phyloP scores from a whole-genome alignment of 2,329 filamentous ascomycete genomes.

The Periconia sp. region DNA sequence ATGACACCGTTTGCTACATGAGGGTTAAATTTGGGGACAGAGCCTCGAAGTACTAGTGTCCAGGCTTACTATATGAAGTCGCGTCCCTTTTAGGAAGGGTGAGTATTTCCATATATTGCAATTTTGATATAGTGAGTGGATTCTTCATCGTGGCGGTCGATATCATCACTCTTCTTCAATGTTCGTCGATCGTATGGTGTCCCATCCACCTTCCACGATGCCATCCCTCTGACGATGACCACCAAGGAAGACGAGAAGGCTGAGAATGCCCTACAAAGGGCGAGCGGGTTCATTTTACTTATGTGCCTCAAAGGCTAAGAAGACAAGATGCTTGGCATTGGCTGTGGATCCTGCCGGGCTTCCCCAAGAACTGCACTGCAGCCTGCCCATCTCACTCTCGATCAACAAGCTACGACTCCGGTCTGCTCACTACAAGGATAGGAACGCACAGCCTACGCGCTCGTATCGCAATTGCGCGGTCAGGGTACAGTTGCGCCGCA shows the following conservation, averaged over 20 bases:
- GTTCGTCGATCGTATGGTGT: no score
- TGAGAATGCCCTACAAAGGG: conserved; percentile 2
- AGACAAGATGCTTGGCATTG: conserved; percentile 38
- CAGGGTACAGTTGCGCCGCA: background rate
- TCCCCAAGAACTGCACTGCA: no score
- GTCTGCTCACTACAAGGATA: no score
- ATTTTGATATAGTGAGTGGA: conserved; percentile 12
- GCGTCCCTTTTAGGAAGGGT: conserved; percentile 31
- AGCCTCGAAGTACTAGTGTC: no score
- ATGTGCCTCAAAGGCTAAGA: conserved; percentile 29
- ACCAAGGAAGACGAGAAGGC: conserved; percentile 16
- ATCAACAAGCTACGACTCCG: no score
- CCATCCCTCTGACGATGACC: no score
- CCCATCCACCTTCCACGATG: no score
- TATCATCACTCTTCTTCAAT: background rate
- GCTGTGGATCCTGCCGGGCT: conserved; percentile 15
- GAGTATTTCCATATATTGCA: conserved; percentile 22
- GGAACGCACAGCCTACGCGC: background rate
- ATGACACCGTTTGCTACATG: conserved; percentile 24
- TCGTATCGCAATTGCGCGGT: background rate
- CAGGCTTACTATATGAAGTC: conserved; percentile 25
- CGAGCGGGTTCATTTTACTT: conserved; percentile 34
- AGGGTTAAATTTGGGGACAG: no score
- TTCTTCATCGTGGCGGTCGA: conserved; percentile 20
- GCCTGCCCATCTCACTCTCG: background rate